Conservation (phyloP, 306 rosid species). For the Carpinus viminea region DNA sequence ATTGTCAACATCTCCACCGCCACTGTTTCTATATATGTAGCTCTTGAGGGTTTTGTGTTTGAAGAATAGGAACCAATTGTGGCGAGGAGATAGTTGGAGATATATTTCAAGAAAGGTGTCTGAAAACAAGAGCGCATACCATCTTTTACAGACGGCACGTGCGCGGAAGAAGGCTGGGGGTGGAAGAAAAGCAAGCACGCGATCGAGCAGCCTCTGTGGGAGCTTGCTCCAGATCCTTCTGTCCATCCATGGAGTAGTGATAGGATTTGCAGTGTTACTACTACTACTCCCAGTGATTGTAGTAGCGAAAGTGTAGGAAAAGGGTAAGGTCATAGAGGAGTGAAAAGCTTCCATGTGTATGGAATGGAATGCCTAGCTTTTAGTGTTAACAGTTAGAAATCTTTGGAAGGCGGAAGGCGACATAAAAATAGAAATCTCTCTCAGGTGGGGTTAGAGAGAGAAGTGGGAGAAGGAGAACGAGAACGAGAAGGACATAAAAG, state of each 20-base stretch:
- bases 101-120: constrained; percentile 64
- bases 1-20: constrained; percentile 14
- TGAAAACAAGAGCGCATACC: constrained; percentile 75
- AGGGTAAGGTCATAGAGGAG: constrained; percentile 54
- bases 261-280: constrained; percentile 14
- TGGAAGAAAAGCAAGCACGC: constrained; percentile 75
- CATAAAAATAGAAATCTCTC: constrained; percentile 26
- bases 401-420: constrained; percentile 26
- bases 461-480: constrained; percentile 18
- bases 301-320: constrained; percentile 55
- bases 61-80: constrained; percentile 88
- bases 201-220: constrained; percentile 74
- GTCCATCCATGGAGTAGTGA: constrained; percentile 65
- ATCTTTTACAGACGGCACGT: constrained; percentile 87
- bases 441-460: constrained; percentile 27
- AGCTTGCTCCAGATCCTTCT: constrained; percentile 85
- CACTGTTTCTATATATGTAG: constrained; percentile 44
- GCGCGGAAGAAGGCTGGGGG: constrained; percentile 86
- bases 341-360: constrained; percentile 64
- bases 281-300: constrained; percentile 12
- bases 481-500: background rate
- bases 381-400: too few species aligned
- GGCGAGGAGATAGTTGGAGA: constrained; percentile 62
- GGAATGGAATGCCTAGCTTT: background rate
- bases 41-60: constrained; percentile 53